These are phyloP conservation scores for Clitopilus passeckerianus DNA, from an alignment of 768 basidiomycete species.

Conservation along the genomic window DNA sequence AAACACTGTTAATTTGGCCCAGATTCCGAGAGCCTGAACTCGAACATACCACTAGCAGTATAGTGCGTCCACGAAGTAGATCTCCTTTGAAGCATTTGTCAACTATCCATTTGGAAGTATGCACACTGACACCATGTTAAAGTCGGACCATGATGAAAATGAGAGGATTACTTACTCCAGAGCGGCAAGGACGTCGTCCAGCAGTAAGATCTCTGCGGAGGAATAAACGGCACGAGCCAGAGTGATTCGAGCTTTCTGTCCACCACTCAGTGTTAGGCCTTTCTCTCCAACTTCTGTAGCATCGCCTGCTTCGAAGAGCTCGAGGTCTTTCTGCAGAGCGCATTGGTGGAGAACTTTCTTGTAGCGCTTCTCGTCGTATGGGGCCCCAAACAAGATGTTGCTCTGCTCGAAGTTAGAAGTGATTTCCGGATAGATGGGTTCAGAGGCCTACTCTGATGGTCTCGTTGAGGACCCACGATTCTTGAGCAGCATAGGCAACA, in stretches of 20 bases:
- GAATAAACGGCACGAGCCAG: slow-evolving; percentile 43
- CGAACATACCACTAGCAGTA: slow-evolving; percentile 67
- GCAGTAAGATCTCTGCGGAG: slow-evolving; percentile 51
- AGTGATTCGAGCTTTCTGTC: slow-evolving; percentile 46
- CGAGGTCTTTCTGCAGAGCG: slow-evolving; percentile 67
- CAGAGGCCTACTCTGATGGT: slow-evolving; percentile 49
- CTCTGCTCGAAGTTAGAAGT: neutral
- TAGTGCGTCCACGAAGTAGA: slow-evolving; percentile 71
- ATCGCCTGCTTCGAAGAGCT: slow-evolving; percentile 65
- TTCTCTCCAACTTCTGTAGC: slow-evolving; percentile 70
- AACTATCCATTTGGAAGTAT: slow-evolving; percentile 81
- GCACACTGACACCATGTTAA: slow-evolving; percentile 29
- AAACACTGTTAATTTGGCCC: neutral
- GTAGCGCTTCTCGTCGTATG: slow-evolving; percentile 29
- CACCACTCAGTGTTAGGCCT: slow-evolving; percentile 54
- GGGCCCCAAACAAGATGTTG: slow-evolving; percentile 17
- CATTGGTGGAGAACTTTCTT: slow-evolving; percentile 73
- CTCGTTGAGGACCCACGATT: slow-evolving; percentile 82
- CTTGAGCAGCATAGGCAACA: slow-evolving; percentile 78
- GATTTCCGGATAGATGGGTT: neutral
- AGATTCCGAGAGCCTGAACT: neutral
- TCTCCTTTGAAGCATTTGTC: slow-evolving; percentile 77
- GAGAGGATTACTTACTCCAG: slow-evolving; percentile 36
- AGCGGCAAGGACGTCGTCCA: slow-evolving; percentile 71
- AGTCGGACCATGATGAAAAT: neutral